Evolutionary conservation across 805 yeast genomes (phyloP).

Genomic region (Metschnikowia lunata): DNA sequence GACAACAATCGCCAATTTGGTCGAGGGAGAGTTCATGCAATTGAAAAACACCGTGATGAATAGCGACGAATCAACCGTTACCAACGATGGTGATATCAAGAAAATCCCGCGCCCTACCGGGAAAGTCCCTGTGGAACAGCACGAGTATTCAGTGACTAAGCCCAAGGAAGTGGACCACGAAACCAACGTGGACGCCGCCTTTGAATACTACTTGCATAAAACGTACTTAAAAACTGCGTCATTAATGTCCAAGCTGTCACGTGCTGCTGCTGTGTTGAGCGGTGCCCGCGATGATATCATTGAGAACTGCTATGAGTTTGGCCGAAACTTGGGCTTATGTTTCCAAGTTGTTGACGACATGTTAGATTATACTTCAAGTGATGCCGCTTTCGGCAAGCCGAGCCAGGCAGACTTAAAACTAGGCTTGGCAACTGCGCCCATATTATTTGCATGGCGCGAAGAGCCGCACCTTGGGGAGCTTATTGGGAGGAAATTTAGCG

Average conservation of each 20-base stretch:
- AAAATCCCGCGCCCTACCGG: constrained; percentile 56
- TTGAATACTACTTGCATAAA: constrained; percentile 91
- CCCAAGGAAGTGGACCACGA: constrained; percentile 50
- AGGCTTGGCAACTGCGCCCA: constrained; percentile 97
- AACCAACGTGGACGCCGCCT: constrained; percentile 77
- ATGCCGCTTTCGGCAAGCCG: constrained; percentile 85
- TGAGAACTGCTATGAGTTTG: constrained; percentile 85
- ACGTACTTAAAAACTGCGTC: constrained; percentile 95
- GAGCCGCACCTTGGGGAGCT: constrained; percentile 80
- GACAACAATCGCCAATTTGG: constrained; percentile 92
- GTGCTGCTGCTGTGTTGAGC: constrained; percentile 89
- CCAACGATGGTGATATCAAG: constrained; percentile 46
- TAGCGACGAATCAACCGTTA: constrained; percentile 41
- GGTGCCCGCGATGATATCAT: constrained; percentile 75
- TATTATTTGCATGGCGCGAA: constrained; percentile 88
- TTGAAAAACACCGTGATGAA: constrained; percentile 81
- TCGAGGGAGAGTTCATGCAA: constrained; percentile 99
- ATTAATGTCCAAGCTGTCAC: constrained; percentile 85
- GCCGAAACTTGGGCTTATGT: constrained; percentile 88
- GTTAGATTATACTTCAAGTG: constrained; percentile 89
- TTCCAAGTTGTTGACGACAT: constrained; percentile 96
- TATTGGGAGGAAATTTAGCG: constrained; percentile 75
- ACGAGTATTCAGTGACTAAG: constrained; percentile 49
- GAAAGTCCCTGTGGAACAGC: constrained; percentile 54
- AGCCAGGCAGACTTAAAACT: constrained; percentile 91